A percentile compares a stretch with the other conserved stretches of the same genome.
phyloP scores from a whole-genome alignment of 139 green algal species.

The Micromonas pusilla region DNA sequence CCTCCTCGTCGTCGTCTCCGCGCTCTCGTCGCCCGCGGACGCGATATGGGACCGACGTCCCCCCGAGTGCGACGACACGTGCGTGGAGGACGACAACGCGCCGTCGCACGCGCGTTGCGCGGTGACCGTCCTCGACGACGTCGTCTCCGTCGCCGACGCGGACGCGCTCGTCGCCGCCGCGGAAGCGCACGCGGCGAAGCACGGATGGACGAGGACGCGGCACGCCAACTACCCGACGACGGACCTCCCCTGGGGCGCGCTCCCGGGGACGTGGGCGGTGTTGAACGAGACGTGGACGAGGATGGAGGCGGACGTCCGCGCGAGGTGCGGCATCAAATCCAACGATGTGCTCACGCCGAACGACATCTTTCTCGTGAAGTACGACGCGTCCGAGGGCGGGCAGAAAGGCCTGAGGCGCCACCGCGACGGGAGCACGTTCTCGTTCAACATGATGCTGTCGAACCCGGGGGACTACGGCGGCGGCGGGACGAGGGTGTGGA shows the following conservation, averaged over 20 bases:
- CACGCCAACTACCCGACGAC: neutral
- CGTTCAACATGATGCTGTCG: neutral
- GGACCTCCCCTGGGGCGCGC: neutral
- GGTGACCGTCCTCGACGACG: neutral
- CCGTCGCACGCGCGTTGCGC: neutral
- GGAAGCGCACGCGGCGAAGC: neutral
- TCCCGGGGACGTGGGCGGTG: neutral
- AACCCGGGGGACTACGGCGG: neutral
- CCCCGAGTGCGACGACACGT: conserved; percentile 1
- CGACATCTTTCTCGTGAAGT: conserved; percentile 2
- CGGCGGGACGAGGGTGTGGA: neutral
- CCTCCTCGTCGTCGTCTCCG: neutral
- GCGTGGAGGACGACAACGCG: neutral
- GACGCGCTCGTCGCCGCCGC: neutral
- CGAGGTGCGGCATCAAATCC: neutral
- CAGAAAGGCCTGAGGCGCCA: neutral
- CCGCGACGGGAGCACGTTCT: neutral
- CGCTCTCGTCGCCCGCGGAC: neutral
- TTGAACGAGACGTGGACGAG: neutral
- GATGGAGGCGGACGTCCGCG: neutral
- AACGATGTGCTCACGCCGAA: neutral
- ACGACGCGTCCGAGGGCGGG: neutral
- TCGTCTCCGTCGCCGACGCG: neutral
- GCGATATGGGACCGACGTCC: neutral
- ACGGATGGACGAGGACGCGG: neutral